Evolutionary conservation across 2,329 filamentous ascomycete genomes (phyloP), one percentile per base, ranked within the genome.

Genomic region (Sporothrix phasma): DNA sequence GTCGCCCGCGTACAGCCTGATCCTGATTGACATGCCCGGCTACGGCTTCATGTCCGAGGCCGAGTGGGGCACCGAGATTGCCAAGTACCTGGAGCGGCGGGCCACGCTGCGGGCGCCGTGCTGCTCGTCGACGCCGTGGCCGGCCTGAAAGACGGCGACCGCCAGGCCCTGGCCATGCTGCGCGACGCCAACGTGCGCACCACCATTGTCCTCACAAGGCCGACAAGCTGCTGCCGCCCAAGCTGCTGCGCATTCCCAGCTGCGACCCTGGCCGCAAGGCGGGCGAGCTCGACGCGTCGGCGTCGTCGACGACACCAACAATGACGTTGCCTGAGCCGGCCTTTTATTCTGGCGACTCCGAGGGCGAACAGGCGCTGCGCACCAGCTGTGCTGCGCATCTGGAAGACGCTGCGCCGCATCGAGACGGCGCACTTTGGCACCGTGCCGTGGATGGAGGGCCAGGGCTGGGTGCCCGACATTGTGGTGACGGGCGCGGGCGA

Each of bases 61-160:
- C 22, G 76, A 75, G 60, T 86, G 83, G 83, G 83, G 83, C 3
- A 72, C 73, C 19, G 76, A 82, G 64, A 80, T 85, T 59, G 67
- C 75, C 19, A 76, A 80, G 68, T 85, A 84, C 69, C 71, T 86
- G 51, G 73, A 71, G 15, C 74, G 75, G 66, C 74, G 83, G 51
- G 72, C 71, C 22, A 76, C 76, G 69, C 73, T 84, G 8, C 76
- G 76, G 83, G 82, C 3, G 81, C 80, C 1, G 75, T 85, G 8
- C 67, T 85, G 54, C 72, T 86, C 43, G 73, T 85, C 17, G 80
- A 83, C 34, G 78, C 79, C 3, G 77, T 82, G 64, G 81, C 83
- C 53, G 79, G 78, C 15, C 72, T 83, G 1, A 80, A 81, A 66
- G 71, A 74, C 24, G 76, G 76, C 56, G 83, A 85, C 68, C 71